Base-by-base conservation (phyloP, 192 early-diverging fungal genomes). In the Funneliformis mosseae region DNA sequence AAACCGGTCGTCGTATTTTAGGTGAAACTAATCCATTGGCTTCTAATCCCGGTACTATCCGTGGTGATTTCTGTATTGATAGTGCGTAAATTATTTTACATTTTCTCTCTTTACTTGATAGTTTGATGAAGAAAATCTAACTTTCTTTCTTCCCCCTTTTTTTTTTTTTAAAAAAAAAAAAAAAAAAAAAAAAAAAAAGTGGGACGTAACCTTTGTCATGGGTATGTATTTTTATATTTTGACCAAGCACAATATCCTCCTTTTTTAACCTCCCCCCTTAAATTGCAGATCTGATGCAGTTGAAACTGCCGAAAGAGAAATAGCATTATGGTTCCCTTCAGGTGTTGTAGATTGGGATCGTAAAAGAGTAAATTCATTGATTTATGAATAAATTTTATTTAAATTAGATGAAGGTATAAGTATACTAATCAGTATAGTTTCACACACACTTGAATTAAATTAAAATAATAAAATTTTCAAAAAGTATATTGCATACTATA, bases 1-100 rank as follows among this genome's bases (percentile, higher is more conserved):
- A 95, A 92, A 91, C 91, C 82, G 97, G 97, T 78, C 95, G 97
- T 85, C 86, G 87, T 68, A 88, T 96, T 84, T 89, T 97, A 28
- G 95, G 95, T 75, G 94, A 93, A 82, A 98, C 97, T 91, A 95
- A 97, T 92, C 97, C 97, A 82, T 88, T 96, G 80, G 90, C 89
- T 83, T 93, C 93, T 79, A 87, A 87, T 76, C 96, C 97, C 74
- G 97, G 97, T 76, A 96, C 96, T 84, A 98, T 98, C 89, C 96
- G 96, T 88, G 96, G 95, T 76, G 96, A 98, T 91, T 98, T 92
- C 85, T 90, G 91, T 86, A 91, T 97, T 73, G 94, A 96, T 72
- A 92, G 92, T 83, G 85, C 88, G 45, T 41, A 74, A n/a, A n/a
- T n/a, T 50, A 67, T 23, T 6, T 41, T 0, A n/a, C n/a, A n/a